Conservation (phyloP, 2,329 filamentous ascomycete genomes). For the Monosporascus sp. region DNA sequence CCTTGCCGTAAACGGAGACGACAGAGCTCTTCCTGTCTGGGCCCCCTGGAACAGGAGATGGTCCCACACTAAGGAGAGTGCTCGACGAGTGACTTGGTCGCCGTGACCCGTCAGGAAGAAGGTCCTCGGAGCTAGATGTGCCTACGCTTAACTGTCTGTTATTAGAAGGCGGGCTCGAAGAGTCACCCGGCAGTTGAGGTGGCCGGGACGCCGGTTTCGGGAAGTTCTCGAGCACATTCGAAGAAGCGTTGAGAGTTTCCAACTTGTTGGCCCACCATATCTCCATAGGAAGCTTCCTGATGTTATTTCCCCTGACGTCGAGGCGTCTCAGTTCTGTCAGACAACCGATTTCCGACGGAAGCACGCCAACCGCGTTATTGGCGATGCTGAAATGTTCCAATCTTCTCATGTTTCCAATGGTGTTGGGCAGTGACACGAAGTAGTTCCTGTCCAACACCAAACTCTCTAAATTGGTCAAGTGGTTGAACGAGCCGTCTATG, state of each 20-base stretch:
- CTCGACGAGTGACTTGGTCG: slow-evolving; percentile 82
- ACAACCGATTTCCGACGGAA: slow-evolving; percentile 85
- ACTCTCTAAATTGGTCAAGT: slow-evolving; percentile 80
- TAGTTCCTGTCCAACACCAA: slow-evolving; percentile 92
- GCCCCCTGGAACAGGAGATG: slow-evolving; percentile 58
- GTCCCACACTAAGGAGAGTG: slow-evolving; percentile 68
- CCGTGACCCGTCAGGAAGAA: slow-evolving; percentile 53
- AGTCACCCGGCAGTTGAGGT: slow-evolving; percentile 54
- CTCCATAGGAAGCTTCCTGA: slow-evolving; percentile 81
- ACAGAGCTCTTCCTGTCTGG: slow-evolving; percentile 75
- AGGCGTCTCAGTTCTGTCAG: slow-evolving; percentile 78
- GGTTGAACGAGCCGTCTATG: slow-evolving; percentile 82
- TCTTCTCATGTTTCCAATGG: slow-evolving; percentile 76
- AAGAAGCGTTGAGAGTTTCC: slow-evolving; percentile 90
- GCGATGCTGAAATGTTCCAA: slow-evolving; percentile 92
- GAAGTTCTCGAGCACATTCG: slow-evolving; percentile 86
- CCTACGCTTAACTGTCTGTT: slow-evolving; percentile 40
- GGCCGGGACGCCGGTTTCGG: slow-evolving; percentile 76
- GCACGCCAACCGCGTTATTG: slow-evolving; percentile 77
- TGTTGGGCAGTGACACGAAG: slow-evolving; percentile 80
- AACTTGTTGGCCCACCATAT: slow-evolving; percentile 93
- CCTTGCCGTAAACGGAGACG: slow-evolving; percentile 72
- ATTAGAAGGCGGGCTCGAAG: slow-evolving; percentile 27
- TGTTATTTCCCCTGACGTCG: slow-evolving; percentile 89
- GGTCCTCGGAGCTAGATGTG: slow-evolving; percentile 72